Conservation (phyloP, 352 stramenopile species). For the Pythium scleroteichum region DNA sequence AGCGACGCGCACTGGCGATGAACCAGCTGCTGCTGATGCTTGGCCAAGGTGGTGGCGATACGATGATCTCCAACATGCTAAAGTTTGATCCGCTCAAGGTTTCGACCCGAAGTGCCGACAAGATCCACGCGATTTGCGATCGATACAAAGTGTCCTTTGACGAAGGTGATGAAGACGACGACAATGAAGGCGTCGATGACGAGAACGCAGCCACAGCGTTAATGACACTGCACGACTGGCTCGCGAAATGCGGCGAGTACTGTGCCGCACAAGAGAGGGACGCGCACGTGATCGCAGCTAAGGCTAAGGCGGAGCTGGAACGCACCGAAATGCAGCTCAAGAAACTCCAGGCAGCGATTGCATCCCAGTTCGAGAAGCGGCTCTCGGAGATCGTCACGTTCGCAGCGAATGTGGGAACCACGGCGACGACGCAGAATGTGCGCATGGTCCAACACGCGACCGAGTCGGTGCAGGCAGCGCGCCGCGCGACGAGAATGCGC, state of each 20-base stretch:
- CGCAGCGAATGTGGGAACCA: slow-evolving; percentile 31
- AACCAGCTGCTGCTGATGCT: slow-evolving; percentile 54
- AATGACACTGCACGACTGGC: slow-evolving; percentile 62
- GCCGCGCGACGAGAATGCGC: slow-evolving; percentile 7
- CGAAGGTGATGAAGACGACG: slow-evolving; percentile 28
- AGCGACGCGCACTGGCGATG: slow-evolving; percentile 32
- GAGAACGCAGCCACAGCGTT: slow-evolving; percentile 32
- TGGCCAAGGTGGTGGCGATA: slow-evolving; percentile 36
- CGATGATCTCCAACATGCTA: slow-evolving; percentile 57
- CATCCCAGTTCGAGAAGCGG: slow-evolving; percentile 54
- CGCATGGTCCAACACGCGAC: slow-evolving; percentile 20
- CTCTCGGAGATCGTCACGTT: slow-evolving; percentile 45
- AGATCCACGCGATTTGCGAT: slow-evolving; percentile 43
- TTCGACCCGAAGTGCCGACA: slow-evolving; percentile 31
- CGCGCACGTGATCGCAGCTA: slow-evolving; percentile 36
- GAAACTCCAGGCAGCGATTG: slow-evolving; percentile 58
- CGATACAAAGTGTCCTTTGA: slow-evolving; percentile 21
- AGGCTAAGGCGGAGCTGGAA: slow-evolving; percentile 46
- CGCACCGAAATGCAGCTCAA: slow-evolving; percentile 60
- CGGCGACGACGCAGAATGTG: slow-evolving; percentile 14
- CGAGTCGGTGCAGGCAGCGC: slow-evolving; percentile 11
- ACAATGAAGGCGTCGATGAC: slow-evolving; percentile 16
- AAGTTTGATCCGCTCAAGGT: slow-evolving; percentile 57
- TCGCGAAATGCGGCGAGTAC: slow-evolving; percentile 57
- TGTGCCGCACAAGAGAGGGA: slow-evolving; percentile 44